These are phyloP conservation scores for Medicago ruthenica DNA, from an alignment of 306 rosid genomes.

Conservation along the genomic window DNA sequence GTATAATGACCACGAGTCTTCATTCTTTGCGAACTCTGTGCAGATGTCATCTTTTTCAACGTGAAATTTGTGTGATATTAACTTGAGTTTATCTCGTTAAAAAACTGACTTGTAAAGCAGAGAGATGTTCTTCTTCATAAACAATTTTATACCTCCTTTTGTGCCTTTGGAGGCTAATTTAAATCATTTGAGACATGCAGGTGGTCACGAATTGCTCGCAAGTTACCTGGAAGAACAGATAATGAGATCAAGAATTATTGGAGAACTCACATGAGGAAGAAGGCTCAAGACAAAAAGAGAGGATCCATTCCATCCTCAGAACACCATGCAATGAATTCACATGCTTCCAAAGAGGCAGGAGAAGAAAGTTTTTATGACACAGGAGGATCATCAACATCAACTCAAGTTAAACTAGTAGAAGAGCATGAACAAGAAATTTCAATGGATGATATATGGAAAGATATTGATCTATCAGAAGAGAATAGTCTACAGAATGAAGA, in stretches of 20 bases:
- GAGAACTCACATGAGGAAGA: conserved; percentile 95
- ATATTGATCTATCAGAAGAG: conserved; percentile 64
- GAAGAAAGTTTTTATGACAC: conserved; percentile 85
- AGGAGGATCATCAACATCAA: conserved; percentile 58
- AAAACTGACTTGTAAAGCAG: neutral
- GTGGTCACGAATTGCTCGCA: conserved; percentile 95
- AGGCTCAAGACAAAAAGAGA: conserved; percentile 76
- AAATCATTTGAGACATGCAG: conserved; percentile 26
- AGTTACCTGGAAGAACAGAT: conserved; percentile 93
- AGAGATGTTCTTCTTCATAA: no score
- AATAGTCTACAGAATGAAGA: conserved; percentile 51
- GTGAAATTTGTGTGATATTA: neutral
- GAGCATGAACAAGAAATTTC: conserved; percentile 50
- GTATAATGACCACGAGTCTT: neutral
- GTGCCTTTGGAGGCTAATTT: neutral
- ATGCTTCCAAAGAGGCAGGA: conserved; percentile 56
- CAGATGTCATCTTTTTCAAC: neutral
- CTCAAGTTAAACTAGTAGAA: conserved; percentile 39
- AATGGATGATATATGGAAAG: conserved; percentile 97
- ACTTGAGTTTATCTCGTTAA: neutral
- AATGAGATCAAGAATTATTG: conserved; percentile 96
- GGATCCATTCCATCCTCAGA: conserved; percentile 35
- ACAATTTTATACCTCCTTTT: neutral
- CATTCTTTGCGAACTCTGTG: no score
- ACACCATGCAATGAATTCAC: conserved; percentile 51